Conservation (phyloP, 257 asterid species). For the Penstemon barbatus region DNA sequence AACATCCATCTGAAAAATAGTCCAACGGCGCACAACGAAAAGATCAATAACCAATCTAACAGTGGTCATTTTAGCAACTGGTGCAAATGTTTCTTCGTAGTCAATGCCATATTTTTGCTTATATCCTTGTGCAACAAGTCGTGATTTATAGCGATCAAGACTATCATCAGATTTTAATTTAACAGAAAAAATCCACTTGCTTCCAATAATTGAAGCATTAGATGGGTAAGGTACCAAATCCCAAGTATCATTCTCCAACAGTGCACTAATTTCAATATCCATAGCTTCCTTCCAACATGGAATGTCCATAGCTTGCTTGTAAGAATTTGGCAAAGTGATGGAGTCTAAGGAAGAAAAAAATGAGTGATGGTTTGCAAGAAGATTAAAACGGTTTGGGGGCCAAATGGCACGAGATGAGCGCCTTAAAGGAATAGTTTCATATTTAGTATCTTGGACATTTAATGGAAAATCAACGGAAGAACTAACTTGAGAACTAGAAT, state of each 20-base stretch:
- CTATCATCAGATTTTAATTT: background rate
- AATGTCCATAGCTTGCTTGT: background rate
- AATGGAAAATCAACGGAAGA: background rate
- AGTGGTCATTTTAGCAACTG: constrained; percentile 3
- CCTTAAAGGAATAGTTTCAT: background rate
- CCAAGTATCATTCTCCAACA: background rate
- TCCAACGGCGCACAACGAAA: background rate
- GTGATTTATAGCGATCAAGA: background rate
- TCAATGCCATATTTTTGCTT: constrained; percentile 14
- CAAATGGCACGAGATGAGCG: background rate
- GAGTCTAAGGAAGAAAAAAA: background rate
- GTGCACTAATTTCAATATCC: background rate
- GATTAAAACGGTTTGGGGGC: background rate
- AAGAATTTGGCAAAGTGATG: background rate
- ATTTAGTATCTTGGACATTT: background rate
- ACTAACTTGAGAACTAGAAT: background rate
- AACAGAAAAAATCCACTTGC: constrained; percentile 11
- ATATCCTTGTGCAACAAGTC: background rate
- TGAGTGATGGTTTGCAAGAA: background rate
- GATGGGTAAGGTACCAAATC: background rate
- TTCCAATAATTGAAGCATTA: background rate
- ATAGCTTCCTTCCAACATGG: background rate
- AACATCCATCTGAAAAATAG: background rate
- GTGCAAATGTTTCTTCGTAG: constrained; percentile 15
- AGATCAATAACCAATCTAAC: background rate